Percentiles rank a stretch among this genome's conserved stretches.
Evolutionary conservation across 1,139 yeast genomes (phyloP).

Genomic region (Sugiyamaella pinicola): DNA sequence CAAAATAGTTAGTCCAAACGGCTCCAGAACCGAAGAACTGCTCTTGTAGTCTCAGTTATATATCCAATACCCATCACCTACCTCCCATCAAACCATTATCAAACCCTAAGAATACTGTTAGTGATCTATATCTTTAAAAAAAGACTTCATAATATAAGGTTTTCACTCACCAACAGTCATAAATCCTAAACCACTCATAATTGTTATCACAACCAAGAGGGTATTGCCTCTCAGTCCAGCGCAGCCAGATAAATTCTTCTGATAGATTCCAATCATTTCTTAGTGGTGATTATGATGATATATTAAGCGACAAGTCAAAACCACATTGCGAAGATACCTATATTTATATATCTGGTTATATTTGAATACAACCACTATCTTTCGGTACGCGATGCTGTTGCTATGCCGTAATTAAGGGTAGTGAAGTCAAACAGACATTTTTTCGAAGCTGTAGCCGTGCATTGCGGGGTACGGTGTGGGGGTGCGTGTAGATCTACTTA

Average conservation of each 20-base stretch:
- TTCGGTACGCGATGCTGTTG: not conserved
- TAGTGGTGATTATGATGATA: not conserved
- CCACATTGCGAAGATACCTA: not conserved
- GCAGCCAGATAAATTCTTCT: constrained; percentile 20
- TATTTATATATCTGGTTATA: not conserved
- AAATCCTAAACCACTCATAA: constrained; percentile 26
- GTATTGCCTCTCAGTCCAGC: constrained; percentile 22
- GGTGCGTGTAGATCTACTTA: not conserved
- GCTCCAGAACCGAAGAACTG: too few relatives aligned
- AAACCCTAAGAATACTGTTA: constrained; percentile 17
- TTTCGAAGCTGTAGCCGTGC: not conserved
- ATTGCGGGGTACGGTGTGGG: constrained; percentile 2
- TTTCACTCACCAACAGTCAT: constrained; percentile 24
- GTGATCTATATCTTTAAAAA: not conserved
- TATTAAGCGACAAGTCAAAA: not conserved
- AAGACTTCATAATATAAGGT: not conserved
- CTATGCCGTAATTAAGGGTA: not conserved
- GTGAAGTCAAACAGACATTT: not conserved
- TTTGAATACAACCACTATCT: not conserved
- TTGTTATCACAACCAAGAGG: constrained; percentile 22
- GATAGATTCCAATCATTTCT: constrained; percentile 18
- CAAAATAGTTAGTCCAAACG: constrained; percentile 3
- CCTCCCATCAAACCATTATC: constrained; percentile 28
- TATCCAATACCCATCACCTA: too few relatives aligned
- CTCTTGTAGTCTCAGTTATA: too few relatives aligned